Evolutionary conservation across 257 asterid species (phyloP), one percentile per base, ranked within the genome.

Genomic region (Mentha longifolia): DNA sequence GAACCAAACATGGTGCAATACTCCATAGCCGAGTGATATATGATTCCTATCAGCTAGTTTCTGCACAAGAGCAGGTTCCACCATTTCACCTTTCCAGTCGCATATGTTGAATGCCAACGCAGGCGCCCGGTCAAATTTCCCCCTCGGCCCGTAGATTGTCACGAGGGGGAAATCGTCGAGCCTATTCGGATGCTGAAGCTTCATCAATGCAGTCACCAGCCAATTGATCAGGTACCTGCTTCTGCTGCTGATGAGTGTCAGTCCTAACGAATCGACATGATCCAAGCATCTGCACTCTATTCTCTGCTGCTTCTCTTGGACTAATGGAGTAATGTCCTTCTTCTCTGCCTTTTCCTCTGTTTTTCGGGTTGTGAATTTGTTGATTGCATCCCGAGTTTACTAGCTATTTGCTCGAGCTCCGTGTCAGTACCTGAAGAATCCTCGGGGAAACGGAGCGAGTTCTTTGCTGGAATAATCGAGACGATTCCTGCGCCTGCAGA

Each of bases 21-120:
- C 75, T 46, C 95, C 99, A 20, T 66, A 76, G 69, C 95, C 79
- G 22, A 91, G 85, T 6, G 99, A 89, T 35, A 94, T 88, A 42
- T 89, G 82, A 14, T 69, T 84, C 58, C 97, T 71, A 35, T 86
- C 97, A 1, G 97, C 99, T 12, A 94, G 92, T 71, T 94, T 94
- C 85, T 94, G 99, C 16, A 94, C 90, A 3, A 94, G 84, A 71
- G 81, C 76, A 7, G 97, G 88, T 6, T 94, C 99, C 1, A 94
- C 87, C 76, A 77, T 89, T 52, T 94, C 97, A 12, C 89, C 92
- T 81, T 91, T 89, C 99, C 97, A 94, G 71, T 94, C 99, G 12
- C 77, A 76, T 61, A 91, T 67, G 77, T 88, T 89, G 77, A 94
- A 94, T 0, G 97, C 94, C 83, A 94, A 57, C 30, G 99, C 98